Evolutionary conservation across 2,329 filamentous ascomycete species (phyloP).

Genomic region (Aspergillus persii): DNA sequence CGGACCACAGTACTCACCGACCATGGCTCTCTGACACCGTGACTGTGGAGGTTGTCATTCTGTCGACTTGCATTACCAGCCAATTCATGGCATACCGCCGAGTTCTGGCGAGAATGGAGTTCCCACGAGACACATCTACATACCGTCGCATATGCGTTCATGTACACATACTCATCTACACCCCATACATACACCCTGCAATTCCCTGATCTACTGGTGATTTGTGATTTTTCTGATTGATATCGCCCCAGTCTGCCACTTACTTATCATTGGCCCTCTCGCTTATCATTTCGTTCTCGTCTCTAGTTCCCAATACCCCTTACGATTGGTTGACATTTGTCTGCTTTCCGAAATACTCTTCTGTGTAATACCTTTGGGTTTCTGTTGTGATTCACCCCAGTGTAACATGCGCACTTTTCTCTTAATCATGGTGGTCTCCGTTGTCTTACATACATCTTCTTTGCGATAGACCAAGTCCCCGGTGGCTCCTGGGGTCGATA

Average conservation of each 20-base stretch:
- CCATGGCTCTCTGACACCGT: neutral
- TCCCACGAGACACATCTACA: slow-evolving; percentile 7
- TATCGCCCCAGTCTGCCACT: neutral
- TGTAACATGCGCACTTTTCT: neutral
- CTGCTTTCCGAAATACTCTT: neutral
- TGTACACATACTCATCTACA: slow-evolving; percentile 10
- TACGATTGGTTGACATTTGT: slow-evolving; percentile 13
- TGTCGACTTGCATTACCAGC: neutral
- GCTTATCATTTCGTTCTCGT: slow-evolving; percentile 6
- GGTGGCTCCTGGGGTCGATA: neutral
- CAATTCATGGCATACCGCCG: neutral
- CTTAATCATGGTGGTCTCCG: neutral
- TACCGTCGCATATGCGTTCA: slow-evolving; percentile 6
- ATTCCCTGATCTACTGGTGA: neutral
- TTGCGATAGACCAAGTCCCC: neutral
- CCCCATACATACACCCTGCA: slow-evolving; percentile 8
- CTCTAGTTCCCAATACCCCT: slow-evolving; percentile 16
- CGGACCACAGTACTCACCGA: neutral
- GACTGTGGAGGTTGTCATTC: neutral
- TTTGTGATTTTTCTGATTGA: neutral
- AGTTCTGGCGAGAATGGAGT: neutral
- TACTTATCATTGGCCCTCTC: neutral
- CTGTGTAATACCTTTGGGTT: neutral
- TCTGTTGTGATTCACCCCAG: neutral
- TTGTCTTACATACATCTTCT: neutral